These are phyloP conservation scores for Trichophyton simii DNA, from an alignment of 2,329 filamentous ascomycete genomes.

Conservation along the genomic window DNA sequence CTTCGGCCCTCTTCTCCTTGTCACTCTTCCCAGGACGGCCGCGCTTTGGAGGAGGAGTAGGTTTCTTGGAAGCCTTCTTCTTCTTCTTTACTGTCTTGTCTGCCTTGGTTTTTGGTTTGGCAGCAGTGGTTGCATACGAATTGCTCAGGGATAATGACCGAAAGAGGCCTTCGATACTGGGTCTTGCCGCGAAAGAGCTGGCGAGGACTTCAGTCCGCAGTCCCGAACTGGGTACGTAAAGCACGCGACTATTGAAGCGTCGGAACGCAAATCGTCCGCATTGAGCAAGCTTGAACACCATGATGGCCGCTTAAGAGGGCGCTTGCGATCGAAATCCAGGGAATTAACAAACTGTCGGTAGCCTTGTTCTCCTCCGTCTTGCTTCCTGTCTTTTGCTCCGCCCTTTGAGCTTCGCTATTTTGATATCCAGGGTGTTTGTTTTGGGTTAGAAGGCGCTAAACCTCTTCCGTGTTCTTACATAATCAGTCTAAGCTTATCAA, in stretches of 20 bases:
- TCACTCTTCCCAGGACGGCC: conserved; percentile 6
- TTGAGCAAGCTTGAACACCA: conserved; percentile 24
- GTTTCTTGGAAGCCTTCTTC: conserved; percentile 5
- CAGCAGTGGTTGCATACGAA: conserved; percentile 24
- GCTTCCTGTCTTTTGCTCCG: no score
- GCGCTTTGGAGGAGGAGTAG: background rate
- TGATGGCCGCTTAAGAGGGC: conserved; percentile 9
- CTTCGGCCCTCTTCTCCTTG: conserved; percentile 13
- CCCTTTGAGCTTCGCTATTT: background rate
- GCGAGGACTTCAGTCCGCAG: background rate
- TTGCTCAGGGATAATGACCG: conserved; percentile 15
- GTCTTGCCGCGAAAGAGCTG: background rate
- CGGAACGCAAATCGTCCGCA: conserved; percentile 21
- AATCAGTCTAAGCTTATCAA: background rate
- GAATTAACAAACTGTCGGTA: background rate
- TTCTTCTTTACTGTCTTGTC: conserved; percentile 8
- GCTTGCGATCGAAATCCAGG: background rate
- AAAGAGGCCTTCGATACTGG: background rate
- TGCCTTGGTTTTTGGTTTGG: conserved; percentile 17
- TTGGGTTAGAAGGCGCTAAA: background rate
- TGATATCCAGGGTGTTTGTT: background rate
- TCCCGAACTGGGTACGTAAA: background rate
- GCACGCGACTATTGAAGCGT: conserved; percentile 6
- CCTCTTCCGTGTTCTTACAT: background rate
- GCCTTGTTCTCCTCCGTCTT: background rate